Base-by-base conservation (phyloP, 164 flowering plant genomes). In the Berberis thunbergii region DNA sequence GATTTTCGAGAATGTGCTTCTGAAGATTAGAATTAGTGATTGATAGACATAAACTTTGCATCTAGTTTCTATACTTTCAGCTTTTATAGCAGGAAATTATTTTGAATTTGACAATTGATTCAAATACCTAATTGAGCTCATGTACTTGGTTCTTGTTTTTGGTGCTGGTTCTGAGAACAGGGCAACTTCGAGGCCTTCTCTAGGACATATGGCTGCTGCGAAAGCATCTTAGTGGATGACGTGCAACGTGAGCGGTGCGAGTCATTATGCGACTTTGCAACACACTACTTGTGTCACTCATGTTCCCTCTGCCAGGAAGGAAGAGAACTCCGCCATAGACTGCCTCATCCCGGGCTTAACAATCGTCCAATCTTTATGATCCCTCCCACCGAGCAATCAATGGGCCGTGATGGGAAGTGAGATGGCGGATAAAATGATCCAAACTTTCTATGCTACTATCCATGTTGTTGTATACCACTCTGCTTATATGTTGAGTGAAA, bases 291-390 rank as follows among this genome's bases (percentile, higher is more conserved):
- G 69, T 93, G 97, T 75, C 97, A 93, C 68, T n/a, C 73, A 0
- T 88, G 94, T 62, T 83, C 98, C 45, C 90, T 93, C 45, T 93
- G 98, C 78, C 98, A 93, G 75, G 98, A 93, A 78, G 97, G 87
- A 11, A 86, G 98, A 49, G 97, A 93, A 76, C 71, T 93, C 42
- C 94, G 96, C 56, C 92, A 94, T 2, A 77, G 96, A 74, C 56
- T 90, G 65, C 91, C 94, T 63, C 98, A 93, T 72, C 96, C 97
- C 12, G 91, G 85, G 6, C 84, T 89, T 61, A 81, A 76, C 61
- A 79, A 84, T 10, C 91, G 82, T 7, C 81, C 89, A 0, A 75
- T 87, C 64, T 42, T 85, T 40, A 90, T 88, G 97, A 65, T 84
- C 45, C 97, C 98, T 10, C 98, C 98, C 2, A 71, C 70, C 4